phyloP scores from a whole-genome alignment of 768 basidiomycete species.

The Boletus pseudo-olivaceus region DNA sequence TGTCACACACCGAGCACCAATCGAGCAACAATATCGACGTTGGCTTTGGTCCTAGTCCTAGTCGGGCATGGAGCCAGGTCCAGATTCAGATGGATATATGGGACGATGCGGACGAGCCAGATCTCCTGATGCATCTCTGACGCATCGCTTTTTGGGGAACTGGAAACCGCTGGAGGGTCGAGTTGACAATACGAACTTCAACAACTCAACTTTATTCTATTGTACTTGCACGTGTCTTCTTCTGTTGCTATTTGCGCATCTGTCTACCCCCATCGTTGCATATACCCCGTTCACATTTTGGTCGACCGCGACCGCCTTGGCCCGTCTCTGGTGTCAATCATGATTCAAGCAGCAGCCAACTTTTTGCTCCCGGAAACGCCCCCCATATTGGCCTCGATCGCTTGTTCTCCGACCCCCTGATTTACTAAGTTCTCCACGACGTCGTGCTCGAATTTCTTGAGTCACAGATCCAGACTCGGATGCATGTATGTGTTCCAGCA shows the following conservation, averaged over 20 bases:
- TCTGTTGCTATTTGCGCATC: slow-evolving; percentile 1
- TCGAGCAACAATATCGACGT: neutral
- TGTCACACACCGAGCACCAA: slow-evolving; percentile 7
- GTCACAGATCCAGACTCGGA: no score
- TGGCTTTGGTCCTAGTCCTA: neutral
- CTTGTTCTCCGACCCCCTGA: no score
- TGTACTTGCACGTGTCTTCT: neutral
- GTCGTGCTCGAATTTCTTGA: no score
- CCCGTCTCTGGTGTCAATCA: no score
- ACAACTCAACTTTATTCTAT: slow-evolving; percentile 49
- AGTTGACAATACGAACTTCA: slow-evolving; percentile 95
- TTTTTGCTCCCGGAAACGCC: no score
- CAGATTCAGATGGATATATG: neutral
- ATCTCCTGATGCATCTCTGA: slow-evolving; percentile 11
- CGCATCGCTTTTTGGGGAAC: slow-evolving; percentile 66
- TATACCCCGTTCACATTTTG: neutral
- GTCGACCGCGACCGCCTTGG: no score
- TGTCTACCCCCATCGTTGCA: neutral
- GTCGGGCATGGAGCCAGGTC: neutral
- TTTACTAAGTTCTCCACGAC: no score
- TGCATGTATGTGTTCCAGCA: no score
- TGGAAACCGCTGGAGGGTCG: slow-evolving; percentile 61
- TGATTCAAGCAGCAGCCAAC: no score
- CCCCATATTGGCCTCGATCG: no score
- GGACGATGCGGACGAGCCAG: neutral